Conservation (phyloP, 257 asterid species). For the Solanum bukasovii region DNA sequence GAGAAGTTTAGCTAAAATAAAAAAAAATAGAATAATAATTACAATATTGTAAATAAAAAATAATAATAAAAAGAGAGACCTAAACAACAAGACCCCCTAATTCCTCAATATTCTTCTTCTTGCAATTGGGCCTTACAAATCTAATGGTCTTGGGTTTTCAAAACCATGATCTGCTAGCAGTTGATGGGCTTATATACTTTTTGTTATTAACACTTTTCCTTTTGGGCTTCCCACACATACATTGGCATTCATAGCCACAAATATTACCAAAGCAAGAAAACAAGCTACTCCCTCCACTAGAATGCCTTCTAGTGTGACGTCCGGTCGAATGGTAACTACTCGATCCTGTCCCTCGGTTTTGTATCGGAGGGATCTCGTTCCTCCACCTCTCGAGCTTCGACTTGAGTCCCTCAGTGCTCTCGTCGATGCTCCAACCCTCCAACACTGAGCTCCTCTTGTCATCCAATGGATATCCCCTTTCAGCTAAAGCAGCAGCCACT, state of each 20-base stretch:
- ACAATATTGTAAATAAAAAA: background rate
- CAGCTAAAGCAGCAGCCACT: constrained; percentile 48
- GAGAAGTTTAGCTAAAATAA: background rate
- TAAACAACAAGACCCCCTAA: background rate
- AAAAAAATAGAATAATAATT: background rate
- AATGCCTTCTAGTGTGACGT: constrained; percentile 9
- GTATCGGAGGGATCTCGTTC: constrained; percentile 37
- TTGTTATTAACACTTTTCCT: background rate
- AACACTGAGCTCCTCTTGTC: constrained; percentile 48
- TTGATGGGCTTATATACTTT: constrained; percentile 22
- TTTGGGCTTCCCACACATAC: constrained; percentile 39
- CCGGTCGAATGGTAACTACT: constrained; percentile 20
- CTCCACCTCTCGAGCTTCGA: constrained; percentile 72
- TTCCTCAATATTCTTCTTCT: background rate
- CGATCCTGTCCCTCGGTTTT: constrained; percentile 26
- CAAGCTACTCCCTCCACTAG: constrained; percentile 5
- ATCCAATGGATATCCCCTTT: constrained; percentile 26
- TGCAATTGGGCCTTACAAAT: background rate
- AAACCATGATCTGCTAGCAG: constrained; percentile 13
- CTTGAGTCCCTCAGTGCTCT: constrained; percentile 50
- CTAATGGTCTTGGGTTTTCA: constrained; percentile 4
- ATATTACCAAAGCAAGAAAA: constrained; percentile 55
- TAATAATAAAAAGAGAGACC: background rate
- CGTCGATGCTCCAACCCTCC: constrained; percentile 61
- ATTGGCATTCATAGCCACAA: constrained; percentile 44